These are phyloP conservation scores for Aspergillus quadricinctus DNA, from an alignment of 2,329 filamentous ascomycete genomes.

Conservation along the genomic window DNA sequence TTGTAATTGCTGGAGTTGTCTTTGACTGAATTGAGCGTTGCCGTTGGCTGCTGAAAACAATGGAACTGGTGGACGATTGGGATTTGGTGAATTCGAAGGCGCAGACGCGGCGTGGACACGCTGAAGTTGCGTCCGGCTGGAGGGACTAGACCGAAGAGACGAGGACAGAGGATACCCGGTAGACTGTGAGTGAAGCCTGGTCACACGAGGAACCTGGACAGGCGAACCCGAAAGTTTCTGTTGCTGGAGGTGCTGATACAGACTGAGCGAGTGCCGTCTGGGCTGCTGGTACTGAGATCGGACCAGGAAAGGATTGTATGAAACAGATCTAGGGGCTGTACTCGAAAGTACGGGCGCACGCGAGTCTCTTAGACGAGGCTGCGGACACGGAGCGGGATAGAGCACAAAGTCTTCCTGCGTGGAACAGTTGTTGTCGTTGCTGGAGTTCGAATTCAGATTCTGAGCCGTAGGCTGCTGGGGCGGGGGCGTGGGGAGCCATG, in stretches of 20 bases:
- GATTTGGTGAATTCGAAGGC: conserved; percentile 34
- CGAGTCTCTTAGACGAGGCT: conserved; percentile 32
- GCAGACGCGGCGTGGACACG: conserved; percentile 35
- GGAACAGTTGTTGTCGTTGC: conserved; percentile 27
- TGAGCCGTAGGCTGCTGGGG: conserved; percentile 40
- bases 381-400: conserved; percentile 32
- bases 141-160: conserved; percentile 34
- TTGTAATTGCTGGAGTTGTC: conserved; percentile 24
- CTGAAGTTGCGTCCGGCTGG: conserved; percentile 27
- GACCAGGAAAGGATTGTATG: conserved; percentile 31
- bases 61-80: conserved; percentile 38
- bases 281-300: conserved; percentile 29
- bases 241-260: conserved; percentile 31
- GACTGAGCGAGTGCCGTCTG: conserved; percentile 34
- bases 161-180: conserved; percentile 37
- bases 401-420: conserved; percentile 44
- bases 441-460: conserved; percentile 26
- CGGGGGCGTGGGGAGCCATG: conserved; percentile 46
- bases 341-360: conserved; percentile 31
- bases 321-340: conserved; percentile 34
- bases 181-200: conserved; percentile 36
- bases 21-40: conserved; percentile 25
- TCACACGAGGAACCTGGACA: conserved; percentile 37
- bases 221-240: conserved; percentile 32
- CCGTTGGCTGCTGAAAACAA: not conserved